Percentiles rank a stretch among this genome's conserved stretches.
These are phyloP conservation scores for Pistacia integerrima DNA, from an alignment of 345 rosid species.

Conservation along the genomic window DNA sequence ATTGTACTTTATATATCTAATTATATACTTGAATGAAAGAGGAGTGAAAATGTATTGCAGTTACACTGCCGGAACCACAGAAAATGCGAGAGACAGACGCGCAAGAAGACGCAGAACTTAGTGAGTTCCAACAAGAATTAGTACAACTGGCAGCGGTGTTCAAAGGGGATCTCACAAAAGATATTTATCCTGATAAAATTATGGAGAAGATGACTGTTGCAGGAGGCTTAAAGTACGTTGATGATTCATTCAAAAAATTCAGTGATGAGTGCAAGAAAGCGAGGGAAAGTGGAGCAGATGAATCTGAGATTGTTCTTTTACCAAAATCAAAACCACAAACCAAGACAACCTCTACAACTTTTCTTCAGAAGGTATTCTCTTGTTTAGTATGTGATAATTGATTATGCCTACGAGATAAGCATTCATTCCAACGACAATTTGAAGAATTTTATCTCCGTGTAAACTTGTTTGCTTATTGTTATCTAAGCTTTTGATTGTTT, in stretches of 20 bases:
- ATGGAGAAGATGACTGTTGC: conserved; percentile 60
- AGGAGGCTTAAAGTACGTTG: conserved; percentile 52
- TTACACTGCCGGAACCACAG: conserved; percentile 45
- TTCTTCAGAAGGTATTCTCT: conserved; percentile 36
- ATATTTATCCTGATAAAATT: conserved; percentile 49
- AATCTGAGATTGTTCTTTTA: conserved; percentile 27
- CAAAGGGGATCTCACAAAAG: conserved; percentile 57
- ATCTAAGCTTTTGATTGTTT: too few species aligned
- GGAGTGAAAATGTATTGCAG: conserved; percentile 26
- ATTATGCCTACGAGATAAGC: not conserved
- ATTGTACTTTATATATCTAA: too few species aligned
- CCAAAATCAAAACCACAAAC: not conserved
- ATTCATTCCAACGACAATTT: too few species aligned
- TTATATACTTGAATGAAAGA: too few species aligned
- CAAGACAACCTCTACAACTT: conserved; percentile 16
- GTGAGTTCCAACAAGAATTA: conserved; percentile 70
- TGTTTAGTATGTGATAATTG: conserved; percentile 47
- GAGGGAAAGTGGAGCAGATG: conserved; percentile 43
- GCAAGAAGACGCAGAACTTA: conserved; percentile 47
- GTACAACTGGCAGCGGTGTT: conserved; percentile 64
- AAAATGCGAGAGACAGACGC: conserved; percentile 41
- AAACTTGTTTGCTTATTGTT: too few species aligned
- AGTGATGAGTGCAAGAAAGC: conserved; percentile 44
- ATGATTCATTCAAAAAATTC: conserved; percentile 46
- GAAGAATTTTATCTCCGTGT: too few species aligned